Evolutionary conservation across 805 yeast genomes (phyloP), one percentile per base, ranked within the genome.

Genomic region (Pichia eremophila): DNA sequence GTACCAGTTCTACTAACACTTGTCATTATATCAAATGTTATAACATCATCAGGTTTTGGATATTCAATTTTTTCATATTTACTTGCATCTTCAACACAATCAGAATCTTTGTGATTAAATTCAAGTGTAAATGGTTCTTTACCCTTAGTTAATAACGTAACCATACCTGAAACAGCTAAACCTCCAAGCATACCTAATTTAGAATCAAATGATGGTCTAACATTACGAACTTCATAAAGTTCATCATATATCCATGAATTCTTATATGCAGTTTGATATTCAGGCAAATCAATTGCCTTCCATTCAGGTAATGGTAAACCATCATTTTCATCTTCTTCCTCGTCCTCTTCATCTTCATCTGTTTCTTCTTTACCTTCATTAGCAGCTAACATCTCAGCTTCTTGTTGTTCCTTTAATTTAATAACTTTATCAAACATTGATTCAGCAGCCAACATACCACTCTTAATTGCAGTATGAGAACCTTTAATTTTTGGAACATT

Each of bases 401-500:
- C 68, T 37, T 71, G 67, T 19, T 62, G 62, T 48, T 67, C 72
- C 49, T 73, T 76, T 43, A 75, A 65, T 18, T 68, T 64, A 2
- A 77, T 71, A 44, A 84, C 67, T 46, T 58, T 63, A 37, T 61
- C 59, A 58, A 72, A 88, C 39, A 89, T 84, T 22, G 75, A 63
- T 59, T 93, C 97, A 2, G 98, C 99, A 2, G 99, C 99, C 29
- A 93, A 66, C 75, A 93, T 82, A 32, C 98, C 99, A 10, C 93
- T 75, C 66, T 93, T 93, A 80, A 93, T 87, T 1, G 99, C 98
- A 1, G 96, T 91, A 64, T 93, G 99, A 0, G 97, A 83, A 15
- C 99, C 99, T 68, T 93, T 93, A 60, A 93, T 86, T 65, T 91
- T 93, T 46, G 99, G 97, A 40, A 93, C 98, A 62, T 93, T 93